phyloP scores from a whole-genome alignment of 129 eudicot genomes.

The Silybum marianum region DNA sequence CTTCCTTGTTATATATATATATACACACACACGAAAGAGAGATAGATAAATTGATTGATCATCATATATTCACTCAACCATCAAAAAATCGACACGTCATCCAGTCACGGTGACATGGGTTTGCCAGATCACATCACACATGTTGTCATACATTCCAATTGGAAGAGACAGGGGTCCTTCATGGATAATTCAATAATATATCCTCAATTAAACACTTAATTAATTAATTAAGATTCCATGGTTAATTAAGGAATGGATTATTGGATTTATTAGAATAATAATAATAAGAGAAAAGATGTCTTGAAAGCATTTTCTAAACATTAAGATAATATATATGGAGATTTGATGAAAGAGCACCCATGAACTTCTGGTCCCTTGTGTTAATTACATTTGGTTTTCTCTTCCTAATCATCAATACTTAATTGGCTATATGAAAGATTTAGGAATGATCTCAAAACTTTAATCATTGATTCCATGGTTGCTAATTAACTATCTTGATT shows the following conservation, averaged over 20 bases:
- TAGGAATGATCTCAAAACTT: not conserved
- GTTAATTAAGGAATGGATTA: constrained; percentile 10
- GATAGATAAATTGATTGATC: constrained; percentile 26
- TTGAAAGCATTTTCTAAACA: not conserved
- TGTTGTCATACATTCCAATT: constrained; percentile 19
- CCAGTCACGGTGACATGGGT: constrained; percentile 24
- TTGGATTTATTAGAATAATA: not conserved
- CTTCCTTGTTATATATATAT: constrained; percentile 10
- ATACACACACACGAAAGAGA: constrained; percentile 16
- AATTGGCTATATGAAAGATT: not conserved
- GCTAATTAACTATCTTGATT: not conserved
- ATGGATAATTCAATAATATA: constrained; percentile 21
- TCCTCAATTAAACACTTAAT: not conserved
- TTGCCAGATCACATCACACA: constrained; percentile 33
- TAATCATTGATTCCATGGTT: not conserved
- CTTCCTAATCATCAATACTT: not conserved
- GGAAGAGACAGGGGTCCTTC: constrained; percentile 9
- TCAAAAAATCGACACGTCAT: constrained; percentile 26
- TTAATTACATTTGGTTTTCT: not conserved
- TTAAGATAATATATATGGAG: not conserved
- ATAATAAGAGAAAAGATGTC: constrained; percentile 5
- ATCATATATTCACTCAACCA: constrained; percentile 9
- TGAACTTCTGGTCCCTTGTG: constrained; percentile 4
- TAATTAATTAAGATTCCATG: not conserved
- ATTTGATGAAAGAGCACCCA: not conserved